These are phyloP conservation scores for Phytopythium boreale DNA, from an alignment of 352 stramenopile species.

Conservation along the genomic window DNA sequence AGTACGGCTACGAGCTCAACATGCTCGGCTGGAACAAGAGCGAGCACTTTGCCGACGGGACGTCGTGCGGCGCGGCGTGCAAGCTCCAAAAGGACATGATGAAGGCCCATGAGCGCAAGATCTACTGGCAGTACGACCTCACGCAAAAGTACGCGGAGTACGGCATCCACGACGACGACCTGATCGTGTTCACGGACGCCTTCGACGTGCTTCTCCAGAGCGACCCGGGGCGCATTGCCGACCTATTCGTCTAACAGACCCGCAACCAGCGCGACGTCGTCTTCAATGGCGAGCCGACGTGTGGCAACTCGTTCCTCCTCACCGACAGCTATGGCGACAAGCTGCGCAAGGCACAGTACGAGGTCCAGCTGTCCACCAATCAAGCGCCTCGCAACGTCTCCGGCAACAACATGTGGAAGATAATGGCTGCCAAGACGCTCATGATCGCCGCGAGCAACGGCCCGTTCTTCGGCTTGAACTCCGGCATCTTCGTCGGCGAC, in stretches of 20 bases:
- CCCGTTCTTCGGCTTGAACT: background rate
- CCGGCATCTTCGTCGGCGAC: background rate
- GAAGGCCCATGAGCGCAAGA: background rate
- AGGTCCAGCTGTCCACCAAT: background rate
- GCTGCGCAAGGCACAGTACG: background rate
- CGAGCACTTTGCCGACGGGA: background rate
- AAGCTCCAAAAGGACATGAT: background rate
- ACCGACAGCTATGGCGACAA: background rate
- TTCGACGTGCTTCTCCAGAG: background rate
- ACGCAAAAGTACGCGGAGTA: background rate
- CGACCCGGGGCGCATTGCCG: background rate
- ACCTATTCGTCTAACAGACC: background rate
- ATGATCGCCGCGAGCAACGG: background rate
- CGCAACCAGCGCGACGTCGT: background rate
- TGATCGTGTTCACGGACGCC: background rate
- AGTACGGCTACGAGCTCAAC: background rate
- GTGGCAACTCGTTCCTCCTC: background rate
- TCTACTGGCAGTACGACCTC: background rate
- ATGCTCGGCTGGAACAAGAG: background rate
- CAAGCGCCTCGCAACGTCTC: background rate
- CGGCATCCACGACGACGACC: background rate
- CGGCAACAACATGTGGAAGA: background rate
- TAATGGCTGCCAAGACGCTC: background rate
- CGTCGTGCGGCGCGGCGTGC: background rate
- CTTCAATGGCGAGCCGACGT: background rate